Base-by-base conservation (phyloP, 176 grass and related monocot genomes). In the Triticum timopheevii region DNA sequence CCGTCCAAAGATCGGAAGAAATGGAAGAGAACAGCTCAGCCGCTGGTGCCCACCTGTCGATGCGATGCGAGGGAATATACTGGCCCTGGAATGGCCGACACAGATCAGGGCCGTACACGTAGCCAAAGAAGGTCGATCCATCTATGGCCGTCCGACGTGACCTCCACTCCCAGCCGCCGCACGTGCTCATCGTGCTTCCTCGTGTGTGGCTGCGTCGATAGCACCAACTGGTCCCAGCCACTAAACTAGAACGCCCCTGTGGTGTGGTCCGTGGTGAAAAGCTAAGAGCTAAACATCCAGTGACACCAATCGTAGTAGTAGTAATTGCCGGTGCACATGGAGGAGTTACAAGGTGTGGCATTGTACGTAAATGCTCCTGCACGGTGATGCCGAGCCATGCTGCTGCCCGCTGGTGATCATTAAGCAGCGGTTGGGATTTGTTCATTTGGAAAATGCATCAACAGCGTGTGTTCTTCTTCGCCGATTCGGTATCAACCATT, bases 141-240 rank as follows among this genome's bases (percentile, higher is more conserved):
- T 65, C 75, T n/a, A 39, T 33, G 13, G 24, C 80, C 74, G 80
- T 33, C 85, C 81, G 73, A 45, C 76, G 81, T 68, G 80, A 13
- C 25, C 22, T 19, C 76, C 81, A 76, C 66, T 59, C 54, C 40
- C 17, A 66, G 34, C 80, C 59, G 27, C 47, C 80, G 76, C 85
- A 91, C 85, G 81, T 91, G 85, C 85, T 84, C 85, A 61, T 87
- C 85, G 89, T 87, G 89, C 69, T 70, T 73, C 68, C 35, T 84
- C 76, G 69, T 69, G 85, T 69, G 81, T 67, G 25, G 3, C 5
- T 58, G 74, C 71, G 76, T 75, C 75, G 68, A 35, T 3, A n/a
- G 73, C 82, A 65, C 52, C 79, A 30, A 13, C 74, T 47, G 89
- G 58, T 35, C 80, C 84, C 65, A 78, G 10, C 66, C 52, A 38